Conservation (phyloP, 73 alveolate genomes). For the Paramecium pentaurelia region DNA sequence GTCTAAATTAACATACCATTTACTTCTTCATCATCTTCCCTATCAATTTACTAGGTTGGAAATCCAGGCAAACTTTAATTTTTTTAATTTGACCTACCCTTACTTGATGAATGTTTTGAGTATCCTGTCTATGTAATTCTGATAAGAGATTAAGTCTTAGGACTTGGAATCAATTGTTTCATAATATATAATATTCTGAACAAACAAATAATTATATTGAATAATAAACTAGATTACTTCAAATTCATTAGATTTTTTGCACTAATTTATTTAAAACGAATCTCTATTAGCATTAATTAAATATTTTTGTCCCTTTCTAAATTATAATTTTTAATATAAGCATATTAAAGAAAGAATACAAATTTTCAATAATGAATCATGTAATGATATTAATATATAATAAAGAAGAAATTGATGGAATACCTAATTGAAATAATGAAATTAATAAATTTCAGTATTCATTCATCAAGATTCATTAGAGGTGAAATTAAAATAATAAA, state of each 20-base stretch:
- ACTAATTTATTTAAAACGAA: not conserved
- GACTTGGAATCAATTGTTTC: constrained; percentile 12
- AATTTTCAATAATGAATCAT: not conserved
- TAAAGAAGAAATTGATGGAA: not conserved
- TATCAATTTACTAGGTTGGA: not conserved
- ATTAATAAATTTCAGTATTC: not conserved
- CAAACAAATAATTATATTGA: not conserved
- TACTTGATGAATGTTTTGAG: not conserved
- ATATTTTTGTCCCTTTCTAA: not conserved
- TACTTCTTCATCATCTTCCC: constrained; percentile 11
- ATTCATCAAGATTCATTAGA: not conserved
- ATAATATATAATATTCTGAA: not conserved
- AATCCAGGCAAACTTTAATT: not conserved
- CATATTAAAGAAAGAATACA: not conserved
- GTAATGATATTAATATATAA: not conserved
- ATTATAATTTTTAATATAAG: not conserved
- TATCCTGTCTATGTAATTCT: not conserved
- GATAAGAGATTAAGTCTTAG: not conserved
- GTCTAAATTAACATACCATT: not conserved
- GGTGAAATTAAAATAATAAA: not conserved
- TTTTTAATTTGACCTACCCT: not conserved
- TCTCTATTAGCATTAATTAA: not conserved
- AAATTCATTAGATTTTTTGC: not conserved
- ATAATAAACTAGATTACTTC: not conserved
- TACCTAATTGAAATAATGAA: not conserved